phyloP scores from a whole-genome alignment of 805 yeast genomes.

The Cyberlindnera maclurae region DNA sequence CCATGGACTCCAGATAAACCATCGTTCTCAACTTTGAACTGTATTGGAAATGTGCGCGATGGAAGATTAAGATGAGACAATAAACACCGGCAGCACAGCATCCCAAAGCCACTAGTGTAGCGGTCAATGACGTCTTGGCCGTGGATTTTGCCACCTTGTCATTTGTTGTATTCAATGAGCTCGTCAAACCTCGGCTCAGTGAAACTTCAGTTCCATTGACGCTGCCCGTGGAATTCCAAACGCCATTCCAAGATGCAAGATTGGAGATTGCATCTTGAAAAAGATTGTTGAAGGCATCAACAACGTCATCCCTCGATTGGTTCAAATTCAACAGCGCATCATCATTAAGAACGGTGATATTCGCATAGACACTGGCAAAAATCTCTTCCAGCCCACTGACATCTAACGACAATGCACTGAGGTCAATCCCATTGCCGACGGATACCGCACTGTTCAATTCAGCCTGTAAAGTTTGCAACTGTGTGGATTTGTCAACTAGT shows the following conservation, averaged over 20 bases:
- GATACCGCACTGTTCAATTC: slow-evolving; percentile 4
- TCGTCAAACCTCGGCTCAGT: no score
- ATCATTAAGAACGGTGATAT: not conserved
- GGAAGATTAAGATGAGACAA: slow-evolving; percentile 4
- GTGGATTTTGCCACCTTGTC: no score
- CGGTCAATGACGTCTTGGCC: not conserved
- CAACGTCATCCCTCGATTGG: not conserved
- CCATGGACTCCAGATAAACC: not conserved
- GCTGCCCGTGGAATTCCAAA: no score
- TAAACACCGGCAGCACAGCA: slow-evolving; percentile 3
- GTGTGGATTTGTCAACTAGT: not conserved
- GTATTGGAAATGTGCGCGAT: slow-evolving; percentile 8
- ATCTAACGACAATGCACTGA: slow-evolving; percentile 2
- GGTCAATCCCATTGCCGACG: slow-evolving; percentile 4
- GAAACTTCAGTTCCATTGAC: no score
- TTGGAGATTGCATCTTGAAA: not conserved
- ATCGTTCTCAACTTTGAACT: slow-evolving; percentile 4
- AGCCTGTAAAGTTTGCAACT: not conserved
- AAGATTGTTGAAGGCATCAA: slow-evolving; percentile 1
- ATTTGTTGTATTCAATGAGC: no score
- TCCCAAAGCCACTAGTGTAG: slow-evolving; percentile 4
- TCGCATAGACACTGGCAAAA: not conserved
- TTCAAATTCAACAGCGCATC: not conserved
- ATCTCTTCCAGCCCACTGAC: not conserved
- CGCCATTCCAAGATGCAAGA: no score